Conservation (phyloP, 345 rosid species). For the Syzygium oleosum region DNA sequence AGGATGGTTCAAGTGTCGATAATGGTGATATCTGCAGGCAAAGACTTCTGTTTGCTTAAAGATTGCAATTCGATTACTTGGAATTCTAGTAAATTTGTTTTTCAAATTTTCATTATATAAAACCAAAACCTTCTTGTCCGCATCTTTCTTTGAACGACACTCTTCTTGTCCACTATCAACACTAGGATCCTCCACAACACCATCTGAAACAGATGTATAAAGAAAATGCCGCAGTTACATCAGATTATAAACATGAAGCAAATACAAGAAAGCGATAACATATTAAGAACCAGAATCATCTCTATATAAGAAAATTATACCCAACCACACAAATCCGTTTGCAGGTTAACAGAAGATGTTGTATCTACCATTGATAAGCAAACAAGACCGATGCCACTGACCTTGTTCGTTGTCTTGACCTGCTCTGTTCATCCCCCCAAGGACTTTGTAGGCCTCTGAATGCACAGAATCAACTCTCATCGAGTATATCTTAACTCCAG, state of each 20-base stretch:
- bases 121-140: slow-evolving; percentile 54
- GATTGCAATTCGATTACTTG: not conserved
- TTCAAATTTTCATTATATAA: not conserved
- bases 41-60: slow-evolving; percentile 11
- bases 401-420: slow-evolving; percentile 65
- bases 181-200: slow-evolving; percentile 26
- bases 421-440: slow-evolving; percentile 86
- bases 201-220: slow-evolving; percentile 24
- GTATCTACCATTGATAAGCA: not conserved
- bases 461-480: slow-evolving; percentile 88
- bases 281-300: not conserved
- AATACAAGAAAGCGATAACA: not conserved
- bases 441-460: slow-evolving; percentile 94
- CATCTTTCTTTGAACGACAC: slow-evolving; percentile 53
- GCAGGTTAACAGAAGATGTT: not conserved
- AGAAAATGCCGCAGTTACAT: not conserved
- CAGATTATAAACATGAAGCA: not conserved
- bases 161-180: slow-evolving; percentile 31
- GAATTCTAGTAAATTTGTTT: not conserved
- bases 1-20: slow-evolving; percentile 75
- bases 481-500: slow-evolving; percentile 92
- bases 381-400: slow-evolving; percentile 7
- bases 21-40: slow-evolving; percentile 77
- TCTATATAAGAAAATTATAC: not conserved
- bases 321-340: not conserved